These are phyloP conservation scores for Malus hybrid DNA, from an alignment of 331 rosid genomes.

Conservation along the genomic window DNA sequence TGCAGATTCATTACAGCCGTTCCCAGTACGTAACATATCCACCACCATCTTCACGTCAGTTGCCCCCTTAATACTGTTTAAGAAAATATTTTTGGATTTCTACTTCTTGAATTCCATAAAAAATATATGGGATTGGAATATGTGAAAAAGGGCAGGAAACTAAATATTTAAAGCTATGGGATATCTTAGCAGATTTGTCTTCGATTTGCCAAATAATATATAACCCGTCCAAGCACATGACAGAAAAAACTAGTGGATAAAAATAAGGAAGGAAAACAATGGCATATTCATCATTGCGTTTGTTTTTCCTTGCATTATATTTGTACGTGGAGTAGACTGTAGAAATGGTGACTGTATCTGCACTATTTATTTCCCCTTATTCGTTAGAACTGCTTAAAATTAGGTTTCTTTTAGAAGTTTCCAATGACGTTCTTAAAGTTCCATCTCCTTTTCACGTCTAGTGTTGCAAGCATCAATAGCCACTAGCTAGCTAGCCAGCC, in stretches of 20 bases:
- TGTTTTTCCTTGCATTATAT: neutral
- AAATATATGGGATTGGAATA: neutral
- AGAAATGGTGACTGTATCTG: neutral
- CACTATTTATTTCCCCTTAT: neutral
- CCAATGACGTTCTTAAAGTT: neutral
- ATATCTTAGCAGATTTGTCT: neutral
- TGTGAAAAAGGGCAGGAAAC: neutral
- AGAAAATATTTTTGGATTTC: no score
- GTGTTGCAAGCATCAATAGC: conserved; percentile 19
- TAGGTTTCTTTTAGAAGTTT: neutral
- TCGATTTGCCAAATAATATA: neutral
- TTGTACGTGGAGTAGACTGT: neutral
- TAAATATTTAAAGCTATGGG: neutral
- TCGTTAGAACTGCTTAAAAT: neutral
- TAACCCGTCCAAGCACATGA: neutral
- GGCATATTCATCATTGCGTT: neutral
- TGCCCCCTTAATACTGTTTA: no score
- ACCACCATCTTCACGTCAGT: no score
- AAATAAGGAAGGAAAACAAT: neutral
- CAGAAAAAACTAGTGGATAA: neutral
- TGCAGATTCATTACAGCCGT: no score
- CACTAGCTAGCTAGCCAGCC: conserved; percentile 4
- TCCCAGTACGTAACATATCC: no score
- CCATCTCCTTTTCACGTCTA: neutral
- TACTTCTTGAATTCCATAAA: no score